These are phyloP conservation scores for Fusarium coffeatum DNA, from an alignment of 2,329 filamentous ascomycete genomes.

Conservation along the genomic window DNA sequence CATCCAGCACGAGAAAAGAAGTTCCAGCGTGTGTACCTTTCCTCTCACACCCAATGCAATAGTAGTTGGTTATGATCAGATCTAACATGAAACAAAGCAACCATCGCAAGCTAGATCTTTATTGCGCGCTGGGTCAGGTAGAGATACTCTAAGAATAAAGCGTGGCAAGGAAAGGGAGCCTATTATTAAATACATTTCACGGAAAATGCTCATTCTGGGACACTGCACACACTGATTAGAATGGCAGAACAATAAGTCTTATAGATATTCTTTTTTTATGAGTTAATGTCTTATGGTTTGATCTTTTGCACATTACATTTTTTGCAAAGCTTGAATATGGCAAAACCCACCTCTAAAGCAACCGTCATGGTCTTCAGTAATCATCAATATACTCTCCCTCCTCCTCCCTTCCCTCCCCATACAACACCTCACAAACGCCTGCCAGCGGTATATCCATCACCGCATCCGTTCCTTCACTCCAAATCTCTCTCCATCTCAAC, in stretches of 20 bases:
- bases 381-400: conserved; percentile 37
- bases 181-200: neutral
- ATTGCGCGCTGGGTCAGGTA: neutral
- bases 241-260: neutral
- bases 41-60: conserved; percentile 5
- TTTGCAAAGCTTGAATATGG: neutral
- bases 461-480: conserved; percentile 94
- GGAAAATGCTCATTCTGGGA: conserved; percentile 14
- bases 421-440: conserved; percentile 93
- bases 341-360: neutral
- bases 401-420: conserved; percentile 69
- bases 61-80: conserved; percentile 2
- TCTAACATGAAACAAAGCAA: conserved; percentile 5
- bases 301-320: conserved; percentile 8
- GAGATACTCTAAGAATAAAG: conserved; percentile 7
- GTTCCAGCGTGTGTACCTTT: neutral
- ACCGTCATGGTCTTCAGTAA: neutral
- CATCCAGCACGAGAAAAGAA: neutral
- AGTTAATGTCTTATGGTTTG: neutral
- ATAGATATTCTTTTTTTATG: neutral
- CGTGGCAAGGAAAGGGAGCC: conserved; percentile 6
- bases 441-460: conserved; percentile 97
- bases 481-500: conserved; percentile 81
- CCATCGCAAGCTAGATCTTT: neutral
- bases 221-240: neutral